Conservation (phyloP, 306 rosid species). For the Pterocarpus santalinus region DNA sequence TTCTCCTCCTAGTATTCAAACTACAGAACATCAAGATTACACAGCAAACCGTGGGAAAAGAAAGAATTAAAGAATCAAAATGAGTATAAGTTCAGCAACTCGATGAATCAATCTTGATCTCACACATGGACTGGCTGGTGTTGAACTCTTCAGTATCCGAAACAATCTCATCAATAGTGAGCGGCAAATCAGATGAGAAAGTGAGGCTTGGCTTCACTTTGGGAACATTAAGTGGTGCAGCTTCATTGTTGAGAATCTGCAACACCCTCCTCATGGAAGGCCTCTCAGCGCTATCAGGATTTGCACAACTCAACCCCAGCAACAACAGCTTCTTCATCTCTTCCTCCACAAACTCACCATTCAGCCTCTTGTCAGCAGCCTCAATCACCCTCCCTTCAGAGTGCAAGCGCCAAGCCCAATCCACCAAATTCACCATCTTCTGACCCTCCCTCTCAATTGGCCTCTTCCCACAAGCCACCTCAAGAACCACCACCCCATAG, state of each 20-base stretch:
- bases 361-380: constrained; percentile 37
- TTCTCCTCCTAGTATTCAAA: constrained; percentile 4
- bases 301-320: constrained; percentile 49
- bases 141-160: constrained; percentile 62
- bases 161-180: constrained; percentile 72
- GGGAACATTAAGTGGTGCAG: constrained; percentile 25
- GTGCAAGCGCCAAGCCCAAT: constrained; percentile 47
- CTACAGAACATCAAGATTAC: constrained; percentile 38
- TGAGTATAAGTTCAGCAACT: constrained; percentile 5
- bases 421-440: constrained; percentile 44
- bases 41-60: not conserved
- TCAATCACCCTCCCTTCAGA: constrained; percentile 47
- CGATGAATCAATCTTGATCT: constrained; percentile 24
- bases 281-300: constrained; percentile 47
- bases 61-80: constrained; percentile 20
- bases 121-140: constrained; percentile 40
- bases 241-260: constrained; percentile 48
- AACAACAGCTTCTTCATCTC: constrained; percentile 46
- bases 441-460: constrained; percentile 49
- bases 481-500: constrained; percentile 54
- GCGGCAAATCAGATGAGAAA: constrained; percentile 44
- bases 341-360: constrained; percentile 41
- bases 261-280: constrained; percentile 46
- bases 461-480: constrained; percentile 54
- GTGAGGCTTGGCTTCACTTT: constrained; percentile 43